These are phyloP conservation scores for Colletotrichum somersetense DNA, from an alignment of 2,329 filamentous ascomycete genomes.

Conservation along the genomic window DNA sequence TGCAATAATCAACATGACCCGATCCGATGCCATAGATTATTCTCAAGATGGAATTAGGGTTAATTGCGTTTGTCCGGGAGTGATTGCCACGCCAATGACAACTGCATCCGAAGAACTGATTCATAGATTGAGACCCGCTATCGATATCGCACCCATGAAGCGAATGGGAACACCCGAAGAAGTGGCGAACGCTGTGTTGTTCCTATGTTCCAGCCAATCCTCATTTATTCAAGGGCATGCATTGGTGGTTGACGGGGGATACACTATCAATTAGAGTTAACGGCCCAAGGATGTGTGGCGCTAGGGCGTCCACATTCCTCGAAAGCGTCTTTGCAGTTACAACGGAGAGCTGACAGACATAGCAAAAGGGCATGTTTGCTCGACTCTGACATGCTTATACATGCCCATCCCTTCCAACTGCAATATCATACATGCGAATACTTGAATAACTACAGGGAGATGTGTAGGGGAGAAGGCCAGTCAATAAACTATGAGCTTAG, in stretches of 20 bases:
- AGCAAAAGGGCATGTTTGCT: background rate
- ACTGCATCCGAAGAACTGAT: conserved; percentile 55
- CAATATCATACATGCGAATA: background rate
- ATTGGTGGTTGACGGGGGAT: conserved; percentile 66
- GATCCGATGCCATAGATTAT: conserved; percentile 69
- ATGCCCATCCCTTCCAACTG: background rate
- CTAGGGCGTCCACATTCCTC: background rate
- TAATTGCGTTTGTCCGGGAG: conserved; percentile 76
- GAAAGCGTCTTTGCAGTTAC: background rate
- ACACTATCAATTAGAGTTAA: conserved; percentile 57
- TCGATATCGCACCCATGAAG: conserved; percentile 62
- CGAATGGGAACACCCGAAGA: conserved; percentile 64
- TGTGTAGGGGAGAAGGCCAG: background rate
- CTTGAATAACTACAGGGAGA: rapidly evolving
- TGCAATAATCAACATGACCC: conserved; percentile 69
- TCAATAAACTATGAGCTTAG: background rate
- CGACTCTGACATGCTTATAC: background rate
- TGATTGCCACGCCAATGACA: conserved; percentile 66
- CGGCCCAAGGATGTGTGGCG: no score
- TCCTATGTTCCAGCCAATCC: conserved; percentile 61
- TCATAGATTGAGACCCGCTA: conserved; percentile 55
- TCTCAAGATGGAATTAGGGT: conserved; percentile 55
- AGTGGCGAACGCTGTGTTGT: conserved; percentile 62
- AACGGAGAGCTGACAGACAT: rapidly evolving
- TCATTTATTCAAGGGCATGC: conserved; percentile 66